Evolutionary conservation across 176 grass and related monocot genomes (phyloP), one percentile per base, ranked within the genome.

Genomic region (Musa beccarii): DNA sequence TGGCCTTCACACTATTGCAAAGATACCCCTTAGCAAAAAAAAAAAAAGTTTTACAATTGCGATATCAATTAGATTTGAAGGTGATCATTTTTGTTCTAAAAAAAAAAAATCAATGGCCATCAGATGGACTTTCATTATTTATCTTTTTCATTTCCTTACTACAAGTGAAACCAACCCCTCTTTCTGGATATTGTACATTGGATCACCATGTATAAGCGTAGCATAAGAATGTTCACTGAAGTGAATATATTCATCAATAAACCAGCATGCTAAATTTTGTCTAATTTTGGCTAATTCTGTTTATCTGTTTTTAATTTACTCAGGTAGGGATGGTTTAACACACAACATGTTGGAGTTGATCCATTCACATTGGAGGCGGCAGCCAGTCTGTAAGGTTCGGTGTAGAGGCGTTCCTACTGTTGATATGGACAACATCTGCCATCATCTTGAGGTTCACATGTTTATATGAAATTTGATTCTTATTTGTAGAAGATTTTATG

Each of bases 281-380:
- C 51, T 51, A 51, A 8, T 52, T 74, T 74, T 74, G 22, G 16
- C 7, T 28, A 28, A 74, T 86, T 69, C 19, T 78, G 54, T 59
- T 74, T 16, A 52, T 64, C 7, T 75, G 53, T 17, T 63, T 0
- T 28, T 49, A 51, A 73, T 76, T 72, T 54, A 34, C 87, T n/a
- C 76, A 98, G 94, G 94, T 75, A 91, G 94, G 84, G 94, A 98
- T 84, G 94, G 94, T 8, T 84, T 98, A 80, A 98, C 94, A n/a
- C 94, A 98, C 73, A 98, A 98, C 73, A 98, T 98, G 94, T 87
- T 98, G 86, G 90, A 98, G 69, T 88, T 91, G 81, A 75, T 93
- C 80, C 94, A 98, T 89, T 91, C 86, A 52, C 94, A 98, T 63
- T 98, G 94, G 94, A 93, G 90, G 54, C 83, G 84, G n/a, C 88